These are phyloP conservation scores for Biscogniauxia sp. DNA, from an alignment of 2,329 filamentous ascomycete genomes.

Conservation along the genomic window DNA sequence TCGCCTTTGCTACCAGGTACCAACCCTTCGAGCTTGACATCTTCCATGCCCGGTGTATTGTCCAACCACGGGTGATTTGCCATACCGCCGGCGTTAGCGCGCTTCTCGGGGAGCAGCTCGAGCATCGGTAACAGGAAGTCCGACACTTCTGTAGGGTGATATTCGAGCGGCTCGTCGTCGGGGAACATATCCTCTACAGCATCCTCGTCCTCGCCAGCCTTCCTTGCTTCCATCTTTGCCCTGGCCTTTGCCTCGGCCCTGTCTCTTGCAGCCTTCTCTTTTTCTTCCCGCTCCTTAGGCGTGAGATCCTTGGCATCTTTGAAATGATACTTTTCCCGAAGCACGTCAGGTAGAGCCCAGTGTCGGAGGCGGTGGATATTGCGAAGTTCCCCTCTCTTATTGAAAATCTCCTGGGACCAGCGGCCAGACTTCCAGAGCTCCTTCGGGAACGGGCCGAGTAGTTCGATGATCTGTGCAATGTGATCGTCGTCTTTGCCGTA, in stretches of 20 bases:
- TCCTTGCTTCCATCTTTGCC: constrained; percentile 33
- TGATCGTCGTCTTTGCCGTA: constrained; percentile 99
- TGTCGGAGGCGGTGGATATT: constrained; percentile 96
- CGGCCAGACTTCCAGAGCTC: constrained; percentile 88
- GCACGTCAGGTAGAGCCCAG: constrained; percentile 90
- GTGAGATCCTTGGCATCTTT: constrained; percentile 73
- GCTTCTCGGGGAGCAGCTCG: constrained; percentile 79
- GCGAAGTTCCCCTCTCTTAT: constrained; percentile 91
- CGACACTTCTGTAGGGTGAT: constrained; percentile 51
- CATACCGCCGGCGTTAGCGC: constrained; percentile 97
- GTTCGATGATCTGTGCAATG: constrained; percentile 97
- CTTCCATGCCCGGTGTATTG: constrained; percentile 86
- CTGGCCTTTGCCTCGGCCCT: constrained; percentile 68
- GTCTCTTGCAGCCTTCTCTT: constrained; percentile 28
- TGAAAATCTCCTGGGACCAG: constrained; percentile 99
- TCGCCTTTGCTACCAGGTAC: constrained; percentile 81
- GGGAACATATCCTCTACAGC: constrained; percentile 30
- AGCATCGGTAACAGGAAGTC: constrained; percentile 90
- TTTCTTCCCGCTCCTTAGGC: constrained; percentile 35
- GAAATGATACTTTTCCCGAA: constrained; percentile 97
- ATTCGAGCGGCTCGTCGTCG: constrained; percentile 30
- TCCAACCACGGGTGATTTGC: constrained; percentile 78
- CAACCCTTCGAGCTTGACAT: constrained; percentile 68
- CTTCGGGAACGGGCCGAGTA: constrained; percentile 90
- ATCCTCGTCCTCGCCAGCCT: constrained; percentile 32